Percentiles rank a stretch among this genome's conserved stretches.
Conservation (phyloP, 2,329 filamentous ascomycete genomes). For the Purpureocillium lavendulum region DNA sequence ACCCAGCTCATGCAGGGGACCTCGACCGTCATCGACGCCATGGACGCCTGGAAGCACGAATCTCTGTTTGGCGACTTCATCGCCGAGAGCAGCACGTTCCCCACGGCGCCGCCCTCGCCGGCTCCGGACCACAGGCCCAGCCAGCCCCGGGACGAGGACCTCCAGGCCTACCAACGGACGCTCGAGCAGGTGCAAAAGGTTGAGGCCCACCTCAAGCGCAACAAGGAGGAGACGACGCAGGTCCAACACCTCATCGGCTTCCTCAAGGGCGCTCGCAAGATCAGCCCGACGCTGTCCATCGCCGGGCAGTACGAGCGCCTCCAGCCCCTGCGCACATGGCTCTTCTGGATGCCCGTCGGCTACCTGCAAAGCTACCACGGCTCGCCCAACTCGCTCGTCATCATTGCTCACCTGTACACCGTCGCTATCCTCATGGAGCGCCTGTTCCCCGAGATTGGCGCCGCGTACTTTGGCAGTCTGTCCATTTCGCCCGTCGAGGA, state of each 20-base stretch:
- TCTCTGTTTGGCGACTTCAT: constrained; percentile 81
- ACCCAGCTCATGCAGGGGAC: constrained; percentile 87
- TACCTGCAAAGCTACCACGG: constrained; percentile 70
- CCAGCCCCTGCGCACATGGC: constrained; percentile 80
- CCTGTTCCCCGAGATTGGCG: constrained; percentile 83
- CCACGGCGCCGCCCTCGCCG: constrained; percentile 56
- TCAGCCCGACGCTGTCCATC: constrained; percentile 60
- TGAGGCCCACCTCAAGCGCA: constrained; percentile 58
- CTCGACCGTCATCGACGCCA: constrained; percentile 80
- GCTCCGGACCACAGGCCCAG: constrained; percentile 52
- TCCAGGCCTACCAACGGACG: constrained; percentile 58
- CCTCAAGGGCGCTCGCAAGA: constrained; percentile 62
- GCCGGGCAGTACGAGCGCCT: constrained; percentile 86
- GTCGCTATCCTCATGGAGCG: constrained; percentile 81
- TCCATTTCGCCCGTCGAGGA: constrained; percentile 77
- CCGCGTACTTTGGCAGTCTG: constrained; percentile 77
- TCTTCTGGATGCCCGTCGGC: constrained; percentile 89
- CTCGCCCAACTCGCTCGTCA: constrained; percentile 69
- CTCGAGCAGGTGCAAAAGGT: constrained; percentile 61
- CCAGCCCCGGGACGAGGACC: constrained; percentile 60
- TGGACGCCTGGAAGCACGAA: constrained; percentile 86
- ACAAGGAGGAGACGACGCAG: constrained; percentile 60
- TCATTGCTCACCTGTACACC: constrained; percentile 88
- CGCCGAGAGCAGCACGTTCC: constrained; percentile 66
- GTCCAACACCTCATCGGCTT: constrained; percentile 64